Evolutionary conservation across 495 filamentous ascomycete species (phyloP), one percentile per base, ranked within the genome.

Genomic region (Aspergillus sparsus): DNA sequence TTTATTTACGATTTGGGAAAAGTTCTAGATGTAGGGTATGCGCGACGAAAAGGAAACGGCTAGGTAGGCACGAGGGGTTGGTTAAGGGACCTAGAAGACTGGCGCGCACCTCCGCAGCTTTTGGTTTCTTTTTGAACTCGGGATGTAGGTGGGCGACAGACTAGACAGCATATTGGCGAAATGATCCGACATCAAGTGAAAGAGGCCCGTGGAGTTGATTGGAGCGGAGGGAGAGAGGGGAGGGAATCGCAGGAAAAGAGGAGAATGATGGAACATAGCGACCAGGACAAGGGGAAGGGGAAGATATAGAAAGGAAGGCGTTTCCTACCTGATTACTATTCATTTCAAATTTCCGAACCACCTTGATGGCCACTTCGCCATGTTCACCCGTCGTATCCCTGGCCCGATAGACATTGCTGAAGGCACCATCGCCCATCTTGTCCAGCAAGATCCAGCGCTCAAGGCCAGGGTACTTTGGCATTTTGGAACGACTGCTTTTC

Each of bases 401-500:
- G 15, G 95, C 94, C 4, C 90, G 86, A 72, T 97, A 98, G 56
- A 98, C 94, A 62, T 98, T 98, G 80, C 93, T 97, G 81, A 98
- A 98, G 45, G 94, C 94, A 53, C 94, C 94, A 66, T 98, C 94
- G 54, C 94, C 94, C 94, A 98, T 98, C 81, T 98, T 98, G 74
- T 98, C 93, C 41, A 96, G 6, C 44, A 98, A 73, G 55, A 88
- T 85, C 88, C 89, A 98, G 64, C 94, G 81, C 59, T 98, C 95
- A 21, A 98, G 76, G 37, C 93, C 93, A 6, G 94, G 93, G 68
- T 98, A 98, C 62, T 77, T 85, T 32, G 95, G 94, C 71, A 98
- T 85, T 69, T 93, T 95, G 58, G 86, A 87, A 69, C 87, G 88
- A 72, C 74, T 88, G 65, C 87, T 86, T 53, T 90, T 89, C 78